Percentiles rank a stretch among this genome's conserved stretches.
Conservation (phyloP, 345 rosid species). For the Nephelium lappaceum region DNA sequence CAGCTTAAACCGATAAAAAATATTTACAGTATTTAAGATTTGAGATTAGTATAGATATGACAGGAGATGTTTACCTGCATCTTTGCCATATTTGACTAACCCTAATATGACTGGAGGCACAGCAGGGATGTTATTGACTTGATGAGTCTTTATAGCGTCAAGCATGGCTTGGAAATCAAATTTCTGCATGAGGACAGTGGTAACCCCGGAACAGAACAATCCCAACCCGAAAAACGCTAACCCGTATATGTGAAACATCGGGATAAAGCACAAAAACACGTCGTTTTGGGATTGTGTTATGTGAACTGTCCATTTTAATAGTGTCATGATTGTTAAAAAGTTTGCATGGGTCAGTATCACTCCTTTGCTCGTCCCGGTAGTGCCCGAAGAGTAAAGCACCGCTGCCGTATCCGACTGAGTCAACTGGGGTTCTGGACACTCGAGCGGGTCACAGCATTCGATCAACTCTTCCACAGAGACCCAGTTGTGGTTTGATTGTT, state of each 20-base stretch:
- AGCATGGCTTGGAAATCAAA: constrained; percentile 54
- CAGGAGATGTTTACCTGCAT: neutral
- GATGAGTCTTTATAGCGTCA: constrained; percentile 39
- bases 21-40: no score
- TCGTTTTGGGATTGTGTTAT: constrained; percentile 42
- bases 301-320: constrained; percentile 52
- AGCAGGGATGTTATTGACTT: constrained; percentile 56
- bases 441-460: constrained; percentile 38
- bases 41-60: no score
- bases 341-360: constrained; percentile 58
- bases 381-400: constrained; percentile 67
- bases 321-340: constrained; percentile 41
- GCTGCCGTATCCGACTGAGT: constrained; percentile 59
- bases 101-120: constrained; percentile 64
- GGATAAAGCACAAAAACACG: constrained; percentile 51
- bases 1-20: no score
- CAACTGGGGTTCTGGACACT: constrained; percentile 23
- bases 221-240: constrained; percentile 62
- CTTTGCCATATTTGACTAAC: constrained; percentile 43
- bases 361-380: constrained; percentile 68
- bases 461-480: constrained; percentile 52
- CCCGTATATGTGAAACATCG: constrained; percentile 68
- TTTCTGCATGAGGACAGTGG: constrained; percentile 50
- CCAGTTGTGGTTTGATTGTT: constrained; percentile 1
- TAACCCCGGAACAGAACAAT: constrained; percentile 41